Conservation (phyloP, 129 eudicot genomes). For the Artemisia argyi region DNA sequence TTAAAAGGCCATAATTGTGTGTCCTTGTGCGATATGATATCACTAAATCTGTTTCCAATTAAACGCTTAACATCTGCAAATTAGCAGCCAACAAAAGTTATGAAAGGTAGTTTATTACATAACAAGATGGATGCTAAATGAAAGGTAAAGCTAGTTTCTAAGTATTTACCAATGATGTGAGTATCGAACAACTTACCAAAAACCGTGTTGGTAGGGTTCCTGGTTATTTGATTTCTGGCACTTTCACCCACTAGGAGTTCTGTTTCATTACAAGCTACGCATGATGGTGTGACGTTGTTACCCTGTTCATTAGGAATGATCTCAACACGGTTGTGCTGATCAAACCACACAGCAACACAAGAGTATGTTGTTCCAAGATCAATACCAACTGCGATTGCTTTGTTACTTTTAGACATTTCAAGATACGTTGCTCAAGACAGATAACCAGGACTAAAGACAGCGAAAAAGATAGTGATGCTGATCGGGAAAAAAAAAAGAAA, state of each 20-base stretch:
- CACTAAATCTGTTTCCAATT: slow-evolving; percentile 30
- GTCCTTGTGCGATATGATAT: slow-evolving; percentile 10
- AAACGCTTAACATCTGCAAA: slow-evolving; percentile 21
- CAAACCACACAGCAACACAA: slow-evolving; percentile 25
- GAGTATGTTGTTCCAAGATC: slow-evolving; percentile 30
- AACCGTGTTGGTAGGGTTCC: slow-evolving; percentile 18
- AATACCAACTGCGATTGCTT: slow-evolving; percentile 16
- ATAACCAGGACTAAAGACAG: not conserved
- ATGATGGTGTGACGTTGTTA: slow-evolving; percentile 24
- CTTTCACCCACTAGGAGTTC: slow-evolving; percentile 24
- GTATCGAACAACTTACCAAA: slow-evolving; percentile 13
- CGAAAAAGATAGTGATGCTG: not conserved
- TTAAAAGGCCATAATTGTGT: slow-evolving; percentile 28
- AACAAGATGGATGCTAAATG: not conserved
- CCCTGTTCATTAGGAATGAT: slow-evolving; percentile 25
- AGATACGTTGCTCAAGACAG: not conserved
- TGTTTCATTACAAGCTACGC: slow-evolving; percentile 8
- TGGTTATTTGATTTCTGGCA: slow-evolving; percentile 26
- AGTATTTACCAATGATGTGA: too few relatives aligned
- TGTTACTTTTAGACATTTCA: slow-evolving; percentile 12
- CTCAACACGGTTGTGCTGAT: slow-evolving; percentile 24
- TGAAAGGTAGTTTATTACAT: not conserved
- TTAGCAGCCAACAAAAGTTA: not conserved
- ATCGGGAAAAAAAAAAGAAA: not conserved
- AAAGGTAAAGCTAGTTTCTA: not conserved